phyloP scores from a whole-genome alignment of 2,329 filamentous ascomycete genomes.

The Penicillium expansum region DNA sequence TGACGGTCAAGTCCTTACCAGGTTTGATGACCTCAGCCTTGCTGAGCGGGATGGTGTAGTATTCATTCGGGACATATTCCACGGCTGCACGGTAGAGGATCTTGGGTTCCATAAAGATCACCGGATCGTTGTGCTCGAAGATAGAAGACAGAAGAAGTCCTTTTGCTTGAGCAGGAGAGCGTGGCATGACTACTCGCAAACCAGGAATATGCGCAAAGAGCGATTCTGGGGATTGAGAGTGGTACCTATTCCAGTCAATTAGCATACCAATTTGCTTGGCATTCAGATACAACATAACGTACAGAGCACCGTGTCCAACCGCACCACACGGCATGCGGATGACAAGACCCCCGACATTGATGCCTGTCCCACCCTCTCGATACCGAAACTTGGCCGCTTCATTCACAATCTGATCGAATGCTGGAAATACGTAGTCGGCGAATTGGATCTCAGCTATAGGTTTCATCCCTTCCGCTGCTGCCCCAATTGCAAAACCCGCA shows the following conservation, averaged over 20 bases:
- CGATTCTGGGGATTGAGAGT: slow-evolving; percentile 84
- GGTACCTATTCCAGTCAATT: slow-evolving; percentile 52
- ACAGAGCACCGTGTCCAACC: slow-evolving; percentile 82
- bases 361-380: slow-evolving; percentile 64
- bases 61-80: slow-evolving; percentile 78
- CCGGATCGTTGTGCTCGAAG: slow-evolving; percentile 73
- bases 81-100: slow-evolving; percentile 87
- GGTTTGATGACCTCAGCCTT: slow-evolving; percentile 81
- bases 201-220: slow-evolving; percentile 88
- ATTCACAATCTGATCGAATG: slow-evolving; percentile 92
- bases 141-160: slow-evolving; percentile 76
- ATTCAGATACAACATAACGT: slow-evolving; percentile 15
- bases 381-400: slow-evolving; percentile 88
- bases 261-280: not conserved
- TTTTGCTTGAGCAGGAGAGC: slow-evolving; percentile 84
- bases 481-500: slow-evolving; percentile 86
- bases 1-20: slow-evolving; percentile 75
- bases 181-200: slow-evolving; percentile 77
- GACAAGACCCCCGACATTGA: slow-evolving; percentile 73
- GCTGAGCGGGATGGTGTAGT: slow-evolving; percentile 79
- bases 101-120: slow-evolving; percentile 93
- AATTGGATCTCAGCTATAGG: slow-evolving; percentile 95
- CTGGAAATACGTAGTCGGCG: slow-evolving; percentile 89
- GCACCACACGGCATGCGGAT: slow-evolving; percentile 87
- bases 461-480: slow-evolving; percentile 85